Evolutionary conservation across 176 grass and related monocot genomes (phyloP), one percentile per base, ranked within the genome.

Genomic region (Carex kokanica): DNA sequence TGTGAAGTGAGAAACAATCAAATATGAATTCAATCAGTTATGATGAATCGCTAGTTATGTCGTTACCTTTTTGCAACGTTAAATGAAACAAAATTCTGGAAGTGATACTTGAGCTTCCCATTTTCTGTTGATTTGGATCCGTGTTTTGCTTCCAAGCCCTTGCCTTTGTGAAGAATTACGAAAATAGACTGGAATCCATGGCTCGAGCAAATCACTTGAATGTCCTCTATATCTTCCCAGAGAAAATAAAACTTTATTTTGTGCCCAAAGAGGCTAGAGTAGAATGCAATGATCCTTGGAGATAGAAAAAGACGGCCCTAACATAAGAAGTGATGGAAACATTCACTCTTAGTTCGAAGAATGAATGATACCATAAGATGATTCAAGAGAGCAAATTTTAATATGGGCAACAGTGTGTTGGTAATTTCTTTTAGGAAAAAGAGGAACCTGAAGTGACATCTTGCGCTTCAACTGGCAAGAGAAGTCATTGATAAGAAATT

Each of bases 181-280:
- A 85, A 57, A 73, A 95, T 23, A 17, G 96, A 99, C 79, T 93
- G 96, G 84, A 74, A 95, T 68, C 93, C 94, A 23, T 90, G 78
- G 51, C 80, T 91, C 61, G 85, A 86, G 31, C 93, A 87, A 82
- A 90, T 86, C 75, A 92, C 61, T 72, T 94, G 90, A 78, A 99
- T 99, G 69, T 99, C 91, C 62, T 95, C 91, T 80, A 99, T 95
- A 85, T 99, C 96, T 83, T 99, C 96, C 96, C 96, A 99, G 25
- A 99, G 57, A 84, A 95, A 89, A 90, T 90, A 99, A 86, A 99
- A 93, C 85, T 88, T 93, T 54, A 89, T 99, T 89, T 99, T 99
- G 20, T 90, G 89, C 32, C 93, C 96, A 84, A 95, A 99, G 82
- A 99, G 89, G 75, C 84, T 99, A 31, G 93, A 92, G 84, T 93